A percentile compares a stretch with the other conserved stretches of the same genome.
Conservation (phyloP, 305 asterid species). For the Fraxinus baroniana region DNA sequence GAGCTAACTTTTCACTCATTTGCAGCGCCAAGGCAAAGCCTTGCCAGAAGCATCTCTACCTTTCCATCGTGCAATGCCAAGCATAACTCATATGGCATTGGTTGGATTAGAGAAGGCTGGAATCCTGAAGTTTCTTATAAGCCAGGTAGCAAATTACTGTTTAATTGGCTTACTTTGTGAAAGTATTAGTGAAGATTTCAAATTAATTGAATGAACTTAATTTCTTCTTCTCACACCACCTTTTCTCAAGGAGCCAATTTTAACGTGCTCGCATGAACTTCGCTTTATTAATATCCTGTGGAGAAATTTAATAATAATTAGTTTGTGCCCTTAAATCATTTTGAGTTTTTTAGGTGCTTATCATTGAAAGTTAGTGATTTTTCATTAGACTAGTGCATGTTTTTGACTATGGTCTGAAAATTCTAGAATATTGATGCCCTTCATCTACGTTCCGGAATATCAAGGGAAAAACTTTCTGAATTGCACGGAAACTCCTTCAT, state of each 20-base stretch:
- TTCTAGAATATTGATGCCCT: constrained; percentile 88
- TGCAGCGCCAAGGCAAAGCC: constrained; percentile 85
- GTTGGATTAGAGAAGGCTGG: constrained; percentile 91
- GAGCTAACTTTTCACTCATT: constrained; percentile 23
- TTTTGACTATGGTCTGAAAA: constrained; percentile 30
- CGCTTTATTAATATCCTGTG: constrained; percentile 3
- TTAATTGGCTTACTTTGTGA: neutral
- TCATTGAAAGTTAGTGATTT: constrained; percentile 16
- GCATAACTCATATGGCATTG: constrained; percentile 91
- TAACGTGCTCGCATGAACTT: neutral
- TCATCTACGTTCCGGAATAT: constrained; percentile 92
- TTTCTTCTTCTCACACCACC: neutral
- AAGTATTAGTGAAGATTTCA: constrained; percentile 16
- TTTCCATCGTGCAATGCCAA: constrained; percentile 93
- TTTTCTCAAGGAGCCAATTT: constrained; percentile 2
- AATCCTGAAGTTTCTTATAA: constrained; percentile 74
- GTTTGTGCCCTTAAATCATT: neutral
- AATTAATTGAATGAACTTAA: constrained; percentile 8
- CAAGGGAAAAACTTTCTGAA: constrained; percentile 84
- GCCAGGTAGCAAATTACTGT: constrained; percentile 61
- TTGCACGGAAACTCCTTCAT: constrained; percentile 86
- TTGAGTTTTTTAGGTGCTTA: neutral
- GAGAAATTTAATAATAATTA: neutral
- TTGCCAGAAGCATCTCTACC: constrained; percentile 93
- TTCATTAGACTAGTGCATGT: constrained; percentile 7